These are phyloP conservation scores for Periglandula ipomoeae DNA, from an alignment of 2,329 filamentous ascomycete genomes.

Conservation along the genomic window DNA sequence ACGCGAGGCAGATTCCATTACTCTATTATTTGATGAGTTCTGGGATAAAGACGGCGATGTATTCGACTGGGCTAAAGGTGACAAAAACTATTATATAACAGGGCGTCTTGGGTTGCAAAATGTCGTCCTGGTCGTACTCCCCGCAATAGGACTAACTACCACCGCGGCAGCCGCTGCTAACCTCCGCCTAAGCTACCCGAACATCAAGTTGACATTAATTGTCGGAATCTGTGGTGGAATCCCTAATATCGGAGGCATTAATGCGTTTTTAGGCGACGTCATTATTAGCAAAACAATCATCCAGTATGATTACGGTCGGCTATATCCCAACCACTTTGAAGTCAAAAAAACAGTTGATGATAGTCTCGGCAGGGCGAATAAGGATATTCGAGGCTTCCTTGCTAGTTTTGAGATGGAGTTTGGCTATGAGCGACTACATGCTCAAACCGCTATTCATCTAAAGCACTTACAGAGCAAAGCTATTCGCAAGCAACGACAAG, in stretches of 20 bases:
- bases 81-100: constrained; percentile 20
- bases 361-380: constrained; percentile 16
- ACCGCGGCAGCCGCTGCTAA: constrained; percentile 17
- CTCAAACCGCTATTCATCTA: constrained; percentile 7
- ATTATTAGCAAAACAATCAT: constrained; percentile 20
- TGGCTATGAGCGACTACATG: constrained; percentile 9
- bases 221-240: constrained; percentile 33
- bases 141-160: constrained; percentile 19
- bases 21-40: constrained; percentile 16
- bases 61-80: constrained; percentile 16
- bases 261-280: constrained; percentile 24
- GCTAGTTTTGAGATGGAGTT: constrained; percentile 12
- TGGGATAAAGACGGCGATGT: constrained; percentile 15
- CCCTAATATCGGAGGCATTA: constrained; percentile 10
- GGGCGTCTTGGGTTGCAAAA: constrained; percentile 19
- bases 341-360: constrained; percentile 18
- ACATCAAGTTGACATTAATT: constrained; percentile 24
- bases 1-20: constrained; percentile 16
- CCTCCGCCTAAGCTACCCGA: constrained; percentile 23
- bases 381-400: constrained; percentile 20
- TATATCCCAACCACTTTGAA: constrained; percentile 15
- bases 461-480: constrained; percentile 11
- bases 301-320: constrained; percentile 20
- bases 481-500: not conserved
- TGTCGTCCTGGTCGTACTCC: constrained; percentile 20